Percentiles rank a stretch among this genome's conserved stretches.
Conservation (phyloP, 1,284 basidiomycete genomes). For the Exsudoporus floridanus region DNA sequence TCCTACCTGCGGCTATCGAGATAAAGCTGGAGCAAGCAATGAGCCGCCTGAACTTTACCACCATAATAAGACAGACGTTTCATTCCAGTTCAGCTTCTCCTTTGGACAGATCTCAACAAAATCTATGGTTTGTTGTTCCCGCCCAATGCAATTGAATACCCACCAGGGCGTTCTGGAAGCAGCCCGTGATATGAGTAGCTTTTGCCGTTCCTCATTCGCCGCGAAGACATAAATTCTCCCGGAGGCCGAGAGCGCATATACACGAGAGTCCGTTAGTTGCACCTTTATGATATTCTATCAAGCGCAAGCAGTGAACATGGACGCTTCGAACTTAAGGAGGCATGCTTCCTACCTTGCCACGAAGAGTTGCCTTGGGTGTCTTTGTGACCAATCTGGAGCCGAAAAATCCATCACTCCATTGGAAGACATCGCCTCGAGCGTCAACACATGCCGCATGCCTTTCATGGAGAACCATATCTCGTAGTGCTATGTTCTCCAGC, state of each 20-base stretch:
- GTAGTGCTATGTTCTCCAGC: constrained; percentile 65
- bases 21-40: constrained; percentile 51
- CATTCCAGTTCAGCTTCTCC: constrained; percentile 49
- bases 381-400: constrained; percentile 31
- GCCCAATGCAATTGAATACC: constrained; percentile 55
- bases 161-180: constrained; percentile 53
- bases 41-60: constrained; percentile 4
- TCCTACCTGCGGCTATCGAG: constrained; percentile 71
- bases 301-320: not conserved
- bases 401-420: constrained; percentile 78
- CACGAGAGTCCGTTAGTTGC: constrained; percentile 53
- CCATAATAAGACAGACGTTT: constrained; percentile 44
- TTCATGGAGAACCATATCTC: constrained; percentile 75
- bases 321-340: not conserved
- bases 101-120: constrained; percentile 52
- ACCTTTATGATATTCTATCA: constrained; percentile 65
- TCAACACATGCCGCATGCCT: constrained; percentile 84
- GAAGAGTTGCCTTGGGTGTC: constrained; percentile 46
- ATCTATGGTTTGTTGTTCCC: constrained; percentile 51
- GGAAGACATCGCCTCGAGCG: constrained; percentile 83
- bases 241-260: constrained; percentile 74
- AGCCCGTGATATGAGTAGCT: constrained; percentile 34
- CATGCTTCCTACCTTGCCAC: constrained; percentile 63
- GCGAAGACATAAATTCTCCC: constrained; percentile 75
- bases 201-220: constrained; percentile 49